These are phyloP conservation scores for Diddensiella transvaalensis DNA, from an alignment of 805 yeast species.

Conservation along the genomic window DNA sequence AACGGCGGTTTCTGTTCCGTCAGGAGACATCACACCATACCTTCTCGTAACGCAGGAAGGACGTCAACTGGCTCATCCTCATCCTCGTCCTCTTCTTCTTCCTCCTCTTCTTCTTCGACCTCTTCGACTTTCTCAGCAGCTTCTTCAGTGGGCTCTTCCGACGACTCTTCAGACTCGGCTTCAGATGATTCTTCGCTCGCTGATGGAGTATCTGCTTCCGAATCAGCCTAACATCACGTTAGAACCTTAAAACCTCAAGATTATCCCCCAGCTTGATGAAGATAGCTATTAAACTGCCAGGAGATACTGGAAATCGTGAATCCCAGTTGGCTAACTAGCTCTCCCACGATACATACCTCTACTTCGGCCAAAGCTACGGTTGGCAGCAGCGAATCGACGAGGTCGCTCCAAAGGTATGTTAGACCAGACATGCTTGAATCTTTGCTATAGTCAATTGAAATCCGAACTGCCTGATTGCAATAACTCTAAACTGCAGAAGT, in stretches of 20 bases:
- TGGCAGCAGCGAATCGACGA: slow-evolving; percentile 77
- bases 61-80: slow-evolving; percentile 69
- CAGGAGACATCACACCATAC: slow-evolving; percentile 25
- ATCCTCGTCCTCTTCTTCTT: slow-evolving; percentile 59
- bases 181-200: slow-evolving; percentile 17
- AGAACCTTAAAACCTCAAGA: too few relatives aligned
- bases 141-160: slow-evolving; percentile 31
- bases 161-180: slow-evolving; percentile 26
- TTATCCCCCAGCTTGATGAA: too few relatives aligned
- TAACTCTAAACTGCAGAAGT: too few relatives aligned
- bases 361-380: slow-evolving; percentile 76
- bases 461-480: too few relatives aligned
- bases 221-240: background rate
- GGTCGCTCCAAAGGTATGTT: slow-evolving; percentile 41
- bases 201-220: slow-evolving; percentile 7
- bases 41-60: slow-evolving; percentile 55
- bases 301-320: too few relatives aligned
- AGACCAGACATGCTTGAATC: slow-evolving; percentile 21
- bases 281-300: too few relatives aligned
- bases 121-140: slow-evolving; percentile 39
- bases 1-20: slow-evolving; percentile 8
- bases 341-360: slow-evolving; percentile 11
- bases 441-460: too few relatives aligned
- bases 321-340: too few relatives aligned
- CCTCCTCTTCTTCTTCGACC: slow-evolving; percentile 50